phyloP scores from a whole-genome alignment of 192 early-diverging fungal genomes.

The Coemansia sp. region DNA sequence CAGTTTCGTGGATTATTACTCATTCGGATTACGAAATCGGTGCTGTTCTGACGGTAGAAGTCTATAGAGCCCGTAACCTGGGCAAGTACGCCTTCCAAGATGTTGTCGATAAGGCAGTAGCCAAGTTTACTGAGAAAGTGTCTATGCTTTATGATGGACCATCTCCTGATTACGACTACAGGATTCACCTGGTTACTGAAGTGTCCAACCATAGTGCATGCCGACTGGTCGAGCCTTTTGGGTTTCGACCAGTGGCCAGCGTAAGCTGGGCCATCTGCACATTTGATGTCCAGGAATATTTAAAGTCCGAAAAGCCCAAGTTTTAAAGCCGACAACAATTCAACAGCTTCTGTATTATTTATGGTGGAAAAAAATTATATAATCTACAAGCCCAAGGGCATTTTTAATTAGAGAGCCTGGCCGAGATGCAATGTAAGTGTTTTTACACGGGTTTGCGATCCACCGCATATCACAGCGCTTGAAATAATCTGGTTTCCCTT shows the following conservation, averaged over 20 bases:
- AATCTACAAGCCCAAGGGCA: no score
- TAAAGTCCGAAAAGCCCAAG: background rate
- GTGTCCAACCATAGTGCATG: background rate
- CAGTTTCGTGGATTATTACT: slow-evolving; percentile 1
- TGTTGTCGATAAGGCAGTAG: background rate
- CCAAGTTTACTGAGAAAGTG: background rate
- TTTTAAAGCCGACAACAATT: background rate
- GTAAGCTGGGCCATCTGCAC: slow-evolving; percentile 7
- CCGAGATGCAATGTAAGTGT: no score
- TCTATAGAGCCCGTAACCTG: background rate
- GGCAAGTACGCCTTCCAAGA: slow-evolving; percentile 1
- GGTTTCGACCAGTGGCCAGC: background rate
- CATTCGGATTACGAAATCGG: slow-evolving; percentile 3
- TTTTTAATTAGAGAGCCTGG: no score
- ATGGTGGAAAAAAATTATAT: no score
- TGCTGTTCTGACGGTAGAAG: background rate
- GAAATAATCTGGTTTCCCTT: no score
- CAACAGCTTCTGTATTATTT: no score
- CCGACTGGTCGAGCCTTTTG: background rate
- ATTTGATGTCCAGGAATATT: background rate
- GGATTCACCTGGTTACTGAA: background rate
- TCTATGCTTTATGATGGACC: background rate
- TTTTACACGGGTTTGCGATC: no score
- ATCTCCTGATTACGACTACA: background rate
- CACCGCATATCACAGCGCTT: no score